phyloP scores from a whole-genome alignment of 2,329 filamentous ascomycete genomes.

The Sporothrix brunneoviolacea region DNA sequence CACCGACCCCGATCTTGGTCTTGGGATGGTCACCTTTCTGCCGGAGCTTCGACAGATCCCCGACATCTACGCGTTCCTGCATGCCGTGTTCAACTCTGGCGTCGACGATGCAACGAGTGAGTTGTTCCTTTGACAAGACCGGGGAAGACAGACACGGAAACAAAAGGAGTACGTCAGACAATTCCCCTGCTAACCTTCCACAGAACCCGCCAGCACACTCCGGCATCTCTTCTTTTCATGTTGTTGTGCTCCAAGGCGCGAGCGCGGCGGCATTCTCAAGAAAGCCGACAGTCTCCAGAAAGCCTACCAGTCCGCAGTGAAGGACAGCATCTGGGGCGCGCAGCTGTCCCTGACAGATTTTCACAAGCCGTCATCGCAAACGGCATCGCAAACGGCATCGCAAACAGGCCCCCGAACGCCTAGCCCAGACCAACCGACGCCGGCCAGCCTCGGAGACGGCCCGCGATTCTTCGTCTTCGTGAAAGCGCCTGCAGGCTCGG shows the following conservation, averaged over 20 bases:
- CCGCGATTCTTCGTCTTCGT: constrained; percentile 6
- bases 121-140: neutral
- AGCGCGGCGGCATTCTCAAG: neutral
- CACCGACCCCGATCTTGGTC: neutral
- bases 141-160: neutral
- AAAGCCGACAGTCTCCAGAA: constrained; percentile 5
- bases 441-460: neutral
- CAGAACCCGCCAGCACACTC: constrained; percentile 5
- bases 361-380: neutral
- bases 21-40: neutral
- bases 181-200: neutral
- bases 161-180: neutral
- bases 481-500: neutral
- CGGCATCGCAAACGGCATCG: no score
- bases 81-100: constrained; percentile 10
- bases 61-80: constrained; percentile 14
- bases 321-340: neutral
- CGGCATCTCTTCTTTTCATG: neutral
- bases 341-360: neutral
- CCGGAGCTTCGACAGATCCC: constrained; percentile 7
- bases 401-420: no score
- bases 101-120: neutral
- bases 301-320: neutral
- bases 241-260: neutral
- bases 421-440: neutral